Conservation (phyloP, 768 basidiomycete species). For the Solioccasus polychromus region DNA sequence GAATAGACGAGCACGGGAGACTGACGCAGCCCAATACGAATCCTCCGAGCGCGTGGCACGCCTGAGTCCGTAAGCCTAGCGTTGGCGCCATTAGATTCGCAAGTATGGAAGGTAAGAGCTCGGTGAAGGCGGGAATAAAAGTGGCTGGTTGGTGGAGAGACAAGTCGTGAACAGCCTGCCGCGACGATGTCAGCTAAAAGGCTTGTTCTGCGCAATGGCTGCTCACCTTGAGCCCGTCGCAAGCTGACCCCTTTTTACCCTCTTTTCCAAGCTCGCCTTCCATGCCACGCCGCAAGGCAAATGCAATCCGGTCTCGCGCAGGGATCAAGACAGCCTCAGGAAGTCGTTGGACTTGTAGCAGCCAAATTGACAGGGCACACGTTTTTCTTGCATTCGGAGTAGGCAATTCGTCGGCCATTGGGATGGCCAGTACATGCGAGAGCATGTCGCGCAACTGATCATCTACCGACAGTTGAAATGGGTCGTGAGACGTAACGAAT, state of each 20-base stretch:
- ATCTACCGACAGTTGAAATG: constrained; percentile 39
- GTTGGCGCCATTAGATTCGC: constrained; percentile 62
- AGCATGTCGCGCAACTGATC: constrained; percentile 58
- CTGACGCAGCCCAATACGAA: constrained; percentile 53
- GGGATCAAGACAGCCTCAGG: constrained; percentile 59
- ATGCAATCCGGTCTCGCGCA: constrained; percentile 64
- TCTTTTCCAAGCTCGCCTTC: constrained; percentile 86
- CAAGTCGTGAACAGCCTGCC: constrained; percentile 71
- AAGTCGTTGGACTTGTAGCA: constrained; percentile 69
- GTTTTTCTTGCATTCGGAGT: constrained; percentile 88
- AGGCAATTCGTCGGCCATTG: constrained; percentile 63
- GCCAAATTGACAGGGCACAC: constrained; percentile 71
- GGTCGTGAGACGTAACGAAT: background rate
- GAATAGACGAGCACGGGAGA: constrained; percentile 46
- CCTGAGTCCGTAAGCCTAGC: constrained; percentile 62
- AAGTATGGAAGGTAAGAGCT: constrained; percentile 60
- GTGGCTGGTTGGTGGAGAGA: constrained; percentile 57
- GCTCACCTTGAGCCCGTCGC: constrained; percentile 73
- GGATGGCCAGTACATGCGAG: constrained; percentile 66
- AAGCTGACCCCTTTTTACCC: constrained; percentile 81
- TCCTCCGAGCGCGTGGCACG: constrained; percentile 73
- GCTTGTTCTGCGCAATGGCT: constrained; percentile 2
- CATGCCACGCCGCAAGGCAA: constrained; percentile 70
- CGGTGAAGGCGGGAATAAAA: constrained; percentile 66
- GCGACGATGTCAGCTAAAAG: constrained; percentile 11